Evolutionary conservation across 345 rosid species (phyloP).

Genomic region (Syzygium aqueum): DNA sequence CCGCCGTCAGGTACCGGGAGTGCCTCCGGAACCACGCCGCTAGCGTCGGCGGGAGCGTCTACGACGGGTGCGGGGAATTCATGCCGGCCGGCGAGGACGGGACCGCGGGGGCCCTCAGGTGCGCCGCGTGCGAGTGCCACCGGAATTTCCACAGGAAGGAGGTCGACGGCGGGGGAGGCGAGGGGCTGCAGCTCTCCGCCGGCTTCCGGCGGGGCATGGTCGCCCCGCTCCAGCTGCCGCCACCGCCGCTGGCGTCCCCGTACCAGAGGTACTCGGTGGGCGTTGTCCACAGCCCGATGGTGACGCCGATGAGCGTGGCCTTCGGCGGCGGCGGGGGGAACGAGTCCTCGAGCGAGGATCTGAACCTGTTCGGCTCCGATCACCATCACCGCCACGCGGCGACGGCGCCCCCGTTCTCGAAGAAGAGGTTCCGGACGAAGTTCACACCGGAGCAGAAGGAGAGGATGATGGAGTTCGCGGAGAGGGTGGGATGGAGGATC

Average conservation of each 20-base stretch:
- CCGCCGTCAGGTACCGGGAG: constrained; percentile 50
- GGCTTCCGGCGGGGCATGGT: constrained; percentile 10
- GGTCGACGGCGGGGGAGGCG: constrained; percentile 12
- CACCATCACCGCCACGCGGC: neutral
- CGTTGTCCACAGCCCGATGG: constrained; percentile 31
- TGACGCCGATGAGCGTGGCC: constrained; percentile 52
- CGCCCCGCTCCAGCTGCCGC: constrained; percentile 49
- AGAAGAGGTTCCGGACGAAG: constrained; percentile 43
- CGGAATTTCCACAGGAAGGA: constrained; percentile 92
- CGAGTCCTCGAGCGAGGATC: constrained; percentile 52
- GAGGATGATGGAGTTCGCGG: constrained; percentile 45
- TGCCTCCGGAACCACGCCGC: constrained; percentile 94
- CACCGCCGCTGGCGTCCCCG: constrained; percentile 23
- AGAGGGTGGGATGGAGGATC: constrained; percentile 40
- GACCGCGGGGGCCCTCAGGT: constrained; percentile 63
- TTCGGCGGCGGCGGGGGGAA: constrained; percentile 31
- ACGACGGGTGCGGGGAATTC: constrained; percentile 96
- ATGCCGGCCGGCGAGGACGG: constrained; percentile 97
- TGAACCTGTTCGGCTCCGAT: constrained; percentile 27
- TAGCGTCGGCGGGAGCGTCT: constrained; percentile 66
- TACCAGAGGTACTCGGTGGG: constrained; percentile 3
- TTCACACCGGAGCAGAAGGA: constrained; percentile 44
- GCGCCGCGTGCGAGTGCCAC: constrained; percentile 96
- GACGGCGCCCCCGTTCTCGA: constrained; percentile 5
- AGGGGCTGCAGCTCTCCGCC: neutral